Conservation (phyloP, 2,329 filamentous ascomycete genomes). For the Apiospora pterosperma region DNA sequence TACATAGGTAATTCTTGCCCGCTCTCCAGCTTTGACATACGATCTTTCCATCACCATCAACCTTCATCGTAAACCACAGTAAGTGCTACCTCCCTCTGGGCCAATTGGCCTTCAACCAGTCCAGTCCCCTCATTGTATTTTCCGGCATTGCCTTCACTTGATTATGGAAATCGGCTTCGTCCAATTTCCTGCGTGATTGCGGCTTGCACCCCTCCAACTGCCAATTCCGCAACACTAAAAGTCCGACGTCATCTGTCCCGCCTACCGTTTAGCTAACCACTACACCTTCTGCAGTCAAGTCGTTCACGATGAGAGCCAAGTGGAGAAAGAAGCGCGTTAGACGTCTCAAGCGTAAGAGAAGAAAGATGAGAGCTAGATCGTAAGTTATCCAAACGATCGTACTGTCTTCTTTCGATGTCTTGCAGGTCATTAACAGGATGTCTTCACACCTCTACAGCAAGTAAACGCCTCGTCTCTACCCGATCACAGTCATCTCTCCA, state of each 20-base stretch:
- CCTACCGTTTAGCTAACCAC: not conserved
- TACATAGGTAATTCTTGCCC: constrained; percentile 2
- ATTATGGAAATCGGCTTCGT: not conserved
- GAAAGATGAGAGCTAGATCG: constrained; percentile 97
- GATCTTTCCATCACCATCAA: not conserved
- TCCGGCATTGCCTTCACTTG: not conserved
- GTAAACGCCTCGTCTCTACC: constrained; percentile 33
- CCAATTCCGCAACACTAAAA: not conserved
- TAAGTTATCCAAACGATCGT: constrained; percentile 51
- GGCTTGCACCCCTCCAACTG: not conserved
- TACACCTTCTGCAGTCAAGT: not conserved
- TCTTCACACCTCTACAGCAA: constrained; percentile 22
- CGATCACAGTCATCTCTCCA: constrained; percentile 27
- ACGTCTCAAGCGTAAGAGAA: constrained; percentile 98
- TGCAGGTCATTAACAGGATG: not conserved
- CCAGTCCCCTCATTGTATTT: not conserved
- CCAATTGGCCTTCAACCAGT: not conserved
- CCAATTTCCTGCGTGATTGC: not conserved
- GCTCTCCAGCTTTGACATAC: not conserved
- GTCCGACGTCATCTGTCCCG: not conserved
- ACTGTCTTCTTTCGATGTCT: not conserved
- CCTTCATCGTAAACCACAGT: constrained; percentile 2
- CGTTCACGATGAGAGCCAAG: constrained; percentile 76
- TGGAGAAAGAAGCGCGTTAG: constrained; percentile 99
- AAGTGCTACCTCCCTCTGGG: not conserved